A percentile compares a stretch with the other conserved stretches of the same genome.
These are phyloP conservation scores for Colletotrichum magnum DNA, from an alignment of 2,329 filamentous ascomycete species.

Conservation along the genomic window DNA sequence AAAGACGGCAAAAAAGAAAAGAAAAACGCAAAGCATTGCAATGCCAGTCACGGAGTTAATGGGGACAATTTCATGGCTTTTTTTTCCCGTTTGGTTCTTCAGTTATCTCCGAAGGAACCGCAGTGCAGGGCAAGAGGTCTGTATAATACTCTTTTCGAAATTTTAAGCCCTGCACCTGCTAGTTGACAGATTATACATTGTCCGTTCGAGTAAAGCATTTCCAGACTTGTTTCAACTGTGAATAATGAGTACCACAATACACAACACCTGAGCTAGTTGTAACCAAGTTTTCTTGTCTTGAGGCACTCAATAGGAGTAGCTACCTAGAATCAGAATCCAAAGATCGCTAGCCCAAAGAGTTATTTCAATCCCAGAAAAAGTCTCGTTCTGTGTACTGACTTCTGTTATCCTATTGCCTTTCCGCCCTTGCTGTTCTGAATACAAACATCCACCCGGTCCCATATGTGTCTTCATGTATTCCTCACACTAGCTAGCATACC, in stretches of 20 bases:
- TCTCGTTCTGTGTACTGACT: not conserved
- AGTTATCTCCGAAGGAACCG: slow-evolving; percentile 2
- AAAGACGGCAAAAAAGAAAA: slow-evolving; percentile 24
- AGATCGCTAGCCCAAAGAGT: not conserved
- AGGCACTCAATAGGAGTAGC: not conserved
- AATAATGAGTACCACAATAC: too few species aligned
- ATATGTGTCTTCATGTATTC: not conserved
- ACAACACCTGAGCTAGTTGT: too few species aligned
- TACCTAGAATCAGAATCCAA: not conserved
- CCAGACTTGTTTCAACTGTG: not conserved
- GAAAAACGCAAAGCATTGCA: slow-evolving; percentile 34
- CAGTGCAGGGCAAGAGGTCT: slow-evolving; percentile 30
- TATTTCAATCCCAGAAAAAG: not conserved
- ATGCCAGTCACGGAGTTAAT: slow-evolving; percentile 39
- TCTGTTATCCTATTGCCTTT: not conserved
- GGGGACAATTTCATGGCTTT: slow-evolving; percentile 35
- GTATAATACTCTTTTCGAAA: slow-evolving; percentile 38
- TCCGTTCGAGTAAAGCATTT: not conserved
- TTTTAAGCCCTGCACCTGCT: slow-evolving; percentile 21
- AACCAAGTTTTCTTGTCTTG: too few species aligned
- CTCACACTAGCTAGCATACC: not conserved
- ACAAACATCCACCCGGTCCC: not conserved
- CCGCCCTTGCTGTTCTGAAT: not conserved
- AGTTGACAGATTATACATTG: slow-evolving; percentile 37
- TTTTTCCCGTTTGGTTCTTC: slow-evolving; percentile 29